Conservation (phyloP, 2,329 filamentous ascomycete genomes). For the Colletotrichum sp. region DNA sequence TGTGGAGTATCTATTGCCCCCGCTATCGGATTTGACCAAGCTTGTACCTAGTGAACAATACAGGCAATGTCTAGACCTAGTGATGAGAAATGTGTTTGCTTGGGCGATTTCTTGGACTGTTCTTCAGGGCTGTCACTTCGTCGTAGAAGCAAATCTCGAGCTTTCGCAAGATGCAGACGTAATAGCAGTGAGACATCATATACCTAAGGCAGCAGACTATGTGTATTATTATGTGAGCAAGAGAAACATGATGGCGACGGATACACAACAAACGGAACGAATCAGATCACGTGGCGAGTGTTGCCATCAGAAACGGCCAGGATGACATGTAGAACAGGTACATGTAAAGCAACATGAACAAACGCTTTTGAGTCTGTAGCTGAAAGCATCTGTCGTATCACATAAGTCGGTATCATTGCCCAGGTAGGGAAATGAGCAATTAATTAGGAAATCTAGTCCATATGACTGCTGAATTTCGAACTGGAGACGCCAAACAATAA, state of each 20-base stretch:
- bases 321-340: background rate
- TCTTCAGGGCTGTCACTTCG: background rate
- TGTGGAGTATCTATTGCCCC: background rate
- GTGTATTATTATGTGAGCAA: accelerated
- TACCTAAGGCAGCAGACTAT: background rate
- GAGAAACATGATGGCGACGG: background rate
- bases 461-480: background rate
- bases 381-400: background rate
- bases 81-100: background rate
- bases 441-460: background rate
- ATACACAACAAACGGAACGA: background rate
- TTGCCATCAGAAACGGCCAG: background rate
- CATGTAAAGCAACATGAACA: too few relatives aligned
- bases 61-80: background rate
- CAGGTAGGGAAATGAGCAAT: background rate
- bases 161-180: background rate
- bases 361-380: background rate
- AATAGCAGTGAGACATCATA: background rate
- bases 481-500: background rate
- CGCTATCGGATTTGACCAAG: background rate
- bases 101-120: background rate
- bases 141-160: background rate
- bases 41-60: background rate
- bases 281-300: background rate
- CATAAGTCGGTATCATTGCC: background rate